Conservation (phyloP, 2,329 filamentous ascomycete genomes). For the Cercospora sp. region DNA sequence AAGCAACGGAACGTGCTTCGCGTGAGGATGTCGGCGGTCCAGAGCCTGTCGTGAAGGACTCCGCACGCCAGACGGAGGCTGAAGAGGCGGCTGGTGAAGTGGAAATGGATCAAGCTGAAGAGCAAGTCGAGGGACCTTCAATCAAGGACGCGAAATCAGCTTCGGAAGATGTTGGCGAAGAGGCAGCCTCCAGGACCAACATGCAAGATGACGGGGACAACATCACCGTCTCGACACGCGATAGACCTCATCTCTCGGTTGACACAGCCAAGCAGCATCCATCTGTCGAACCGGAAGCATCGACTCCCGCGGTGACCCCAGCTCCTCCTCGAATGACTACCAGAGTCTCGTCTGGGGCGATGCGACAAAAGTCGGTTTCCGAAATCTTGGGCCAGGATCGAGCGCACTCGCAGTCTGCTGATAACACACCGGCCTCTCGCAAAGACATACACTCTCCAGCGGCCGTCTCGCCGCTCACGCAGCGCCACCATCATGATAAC, state of each 20-base stretch:
- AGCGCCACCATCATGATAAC: constrained; percentile 43
- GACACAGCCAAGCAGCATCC: constrained; percentile 25
- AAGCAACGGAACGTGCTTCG: constrained; percentile 47
- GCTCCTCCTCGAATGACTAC: constrained; percentile 60
- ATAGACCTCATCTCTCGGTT: constrained; percentile 25
- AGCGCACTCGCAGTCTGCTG: constrained; percentile 42
- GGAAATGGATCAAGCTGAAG: constrained; percentile 14
- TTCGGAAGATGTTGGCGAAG: constrained; percentile 16
- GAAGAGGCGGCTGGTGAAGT: constrained; percentile 30
- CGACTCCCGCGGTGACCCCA: constrained; percentile 11
- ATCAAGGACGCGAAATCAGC: constrained; percentile 20
- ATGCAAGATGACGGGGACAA: constrained; percentile 29
- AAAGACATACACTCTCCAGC: constrained; percentile 25
- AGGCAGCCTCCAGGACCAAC: not conserved
- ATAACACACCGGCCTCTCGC: constrained; percentile 7
- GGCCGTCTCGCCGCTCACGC: constrained; percentile 38
- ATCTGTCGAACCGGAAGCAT: constrained; percentile 15
- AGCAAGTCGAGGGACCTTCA: not conserved
- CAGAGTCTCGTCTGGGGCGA: constrained; percentile 67
- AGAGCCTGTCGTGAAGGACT: constrained; percentile 28
- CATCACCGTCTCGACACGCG: constrained; percentile 30
- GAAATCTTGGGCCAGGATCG: constrained; percentile 67
- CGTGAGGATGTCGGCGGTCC: constrained; percentile 34
- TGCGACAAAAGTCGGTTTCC: constrained; percentile 70
- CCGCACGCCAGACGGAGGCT: constrained; percentile 28